These are phyloP conservation scores for Rhipidocladum racemiflorum DNA, from an alignment of 176 grass and related monocot species.

Conservation along the genomic window DNA sequence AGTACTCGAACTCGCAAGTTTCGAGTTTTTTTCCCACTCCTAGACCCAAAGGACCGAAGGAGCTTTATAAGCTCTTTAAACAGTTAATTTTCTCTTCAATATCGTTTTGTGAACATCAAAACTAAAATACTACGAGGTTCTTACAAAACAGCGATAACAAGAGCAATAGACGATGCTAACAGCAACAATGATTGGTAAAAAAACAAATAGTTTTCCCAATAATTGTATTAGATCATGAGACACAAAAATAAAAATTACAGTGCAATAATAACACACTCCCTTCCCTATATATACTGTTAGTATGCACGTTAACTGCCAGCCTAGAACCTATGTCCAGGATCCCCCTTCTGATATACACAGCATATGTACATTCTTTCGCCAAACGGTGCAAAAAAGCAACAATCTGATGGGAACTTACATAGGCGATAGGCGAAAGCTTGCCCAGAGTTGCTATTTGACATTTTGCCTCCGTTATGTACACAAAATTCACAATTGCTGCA, in stretches of 20 bases:
- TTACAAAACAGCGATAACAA: neutral
- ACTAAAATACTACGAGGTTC: neutral
- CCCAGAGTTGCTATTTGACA: constrained; percentile 31
- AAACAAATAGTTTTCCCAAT: neutral
- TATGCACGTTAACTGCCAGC: constrained; percentile 1
- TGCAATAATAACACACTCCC: neutral
- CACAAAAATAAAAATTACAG: neutral
- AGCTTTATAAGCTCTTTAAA: neutral
- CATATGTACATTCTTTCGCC: constrained; percentile 44
- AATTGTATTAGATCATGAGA: constrained; percentile 5
- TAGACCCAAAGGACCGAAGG: neutral
- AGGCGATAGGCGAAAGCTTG: constrained; percentile 42
- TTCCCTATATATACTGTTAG: constrained; percentile 33
- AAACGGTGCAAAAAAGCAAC: constrained; percentile 33
- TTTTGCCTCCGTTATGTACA: constrained; percentile 56
- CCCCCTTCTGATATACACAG: constrained; percentile 34
- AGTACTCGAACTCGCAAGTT: too few relatives aligned
- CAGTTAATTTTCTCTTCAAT: neutral
- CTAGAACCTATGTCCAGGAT: constrained; percentile 26
- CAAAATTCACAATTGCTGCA: constrained; percentile 45
- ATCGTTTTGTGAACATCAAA: neutral
- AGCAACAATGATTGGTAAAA: neutral
- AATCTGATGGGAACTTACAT: constrained; percentile 35
- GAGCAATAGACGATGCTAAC: neutral
- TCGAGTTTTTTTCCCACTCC: too few relatives aligned